Conservation (phyloP, 257 asterid species). For the Solanum bulbocastanum region DNA sequence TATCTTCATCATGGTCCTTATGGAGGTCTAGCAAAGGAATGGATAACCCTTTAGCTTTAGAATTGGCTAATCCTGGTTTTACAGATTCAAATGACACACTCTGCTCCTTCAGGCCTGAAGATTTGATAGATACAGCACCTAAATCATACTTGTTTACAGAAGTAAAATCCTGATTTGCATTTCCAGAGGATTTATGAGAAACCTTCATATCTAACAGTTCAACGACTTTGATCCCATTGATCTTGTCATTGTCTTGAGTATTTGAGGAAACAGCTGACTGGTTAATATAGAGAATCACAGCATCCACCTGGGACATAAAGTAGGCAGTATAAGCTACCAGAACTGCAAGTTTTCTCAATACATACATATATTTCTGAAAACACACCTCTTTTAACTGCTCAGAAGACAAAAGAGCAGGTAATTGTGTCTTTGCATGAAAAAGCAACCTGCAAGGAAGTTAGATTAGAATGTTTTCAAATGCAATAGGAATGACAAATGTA, state of each 20-base stretch:
- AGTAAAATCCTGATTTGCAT: constrained; percentile 13
- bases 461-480: not conserved
- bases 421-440: constrained; percentile 38
- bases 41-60: constrained; percentile 44
- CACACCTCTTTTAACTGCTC: constrained; percentile 69
- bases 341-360: not conserved
- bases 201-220: constrained; percentile 12
- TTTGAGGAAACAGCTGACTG: constrained; percentile 15
- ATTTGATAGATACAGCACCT: constrained; percentile 21
- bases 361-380: not conserved
- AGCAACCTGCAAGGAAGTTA: constrained; percentile 47
- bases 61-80: constrained; percentile 23
- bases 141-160: constrained; percentile 14
- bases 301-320: constrained; percentile 52
- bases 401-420: constrained; percentile 48
- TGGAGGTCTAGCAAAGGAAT: constrained; percentile 89
- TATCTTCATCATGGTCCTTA: constrained; percentile 86
- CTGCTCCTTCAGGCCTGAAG: constrained; percentile 19
- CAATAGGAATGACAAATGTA: not conserved
- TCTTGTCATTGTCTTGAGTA: constrained; percentile 4
- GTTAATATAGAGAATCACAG: constrained; percentile 26
- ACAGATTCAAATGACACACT: constrained; percentile 10
- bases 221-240: constrained; percentile 18
- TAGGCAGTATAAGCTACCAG: constrained; percentile 13
- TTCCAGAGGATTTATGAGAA: constrained; percentile 18